Base-by-base conservation (phyloP, 2,329 filamentous ascomycete genomes). In the Teratosphaeria pseudoeucalypti region DNA sequence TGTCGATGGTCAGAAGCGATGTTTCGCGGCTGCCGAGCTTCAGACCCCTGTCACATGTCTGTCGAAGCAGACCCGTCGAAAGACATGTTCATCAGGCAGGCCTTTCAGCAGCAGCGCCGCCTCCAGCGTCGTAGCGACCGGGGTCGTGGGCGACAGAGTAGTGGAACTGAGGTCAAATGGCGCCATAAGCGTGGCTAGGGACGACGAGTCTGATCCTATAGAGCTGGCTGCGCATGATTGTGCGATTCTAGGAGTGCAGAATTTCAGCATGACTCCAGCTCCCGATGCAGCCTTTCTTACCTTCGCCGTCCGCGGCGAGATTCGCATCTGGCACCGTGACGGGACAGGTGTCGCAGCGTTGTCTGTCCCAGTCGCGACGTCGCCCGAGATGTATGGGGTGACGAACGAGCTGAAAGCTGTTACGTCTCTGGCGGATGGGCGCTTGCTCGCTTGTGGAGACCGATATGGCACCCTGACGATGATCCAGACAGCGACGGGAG, bases 311-410 rank as follows among this genome's bases (percentile, higher is more conserved):
- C 85, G 86, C 57, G 94, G 94, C 5, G 85, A 82, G 16, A 82
- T 97, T 56, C 83, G 89, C 27, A 88, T 95, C 66, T 99, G 94
- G 94, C 83, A 85, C 66, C 72, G 85, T 14, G 81, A 89, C 55
- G 94, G 92, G 26, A 81, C 79, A 57, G 83, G 86, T 62, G 85
- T 83, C 65, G 79, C 81, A 16, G 83, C 83, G 1, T 77, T 90
- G 39, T 77, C 82, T 49, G 80, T 95, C 12, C 80, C 85, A 4
- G 76, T 96, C 5, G 90, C 95, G 61, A 84, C 87, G 61, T 67
- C 76, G 26, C 68, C 75, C 1, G 72, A 72, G n/a, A 74, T 77
- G 53, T 76, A 79, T 39, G 78, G 81, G 37, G 58, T 72, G 6
- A 61, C 67, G 16, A 86, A 86, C 61, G 83, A 85, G 66, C 70